Base-by-base conservation (phyloP, 2,329 filamentous ascomycete species). In the Paecilomyces sp. region DNA sequence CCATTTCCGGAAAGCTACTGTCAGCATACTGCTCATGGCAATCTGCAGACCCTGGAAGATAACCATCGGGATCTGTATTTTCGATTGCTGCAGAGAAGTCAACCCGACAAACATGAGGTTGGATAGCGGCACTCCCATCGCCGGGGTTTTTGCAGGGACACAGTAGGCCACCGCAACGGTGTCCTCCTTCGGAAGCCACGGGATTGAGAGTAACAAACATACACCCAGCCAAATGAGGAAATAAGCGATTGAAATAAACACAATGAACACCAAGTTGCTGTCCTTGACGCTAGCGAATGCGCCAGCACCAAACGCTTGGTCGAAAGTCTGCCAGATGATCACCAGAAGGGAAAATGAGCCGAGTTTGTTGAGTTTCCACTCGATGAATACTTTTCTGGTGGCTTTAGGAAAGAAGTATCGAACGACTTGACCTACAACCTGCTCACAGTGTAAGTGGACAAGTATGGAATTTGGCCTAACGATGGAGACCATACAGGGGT, bases 131-230 rank as follows among this genome's bases (percentile, higher is more conserved):
- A 88, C 85, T 0, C 86, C 85, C 64, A 88, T 77, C 5, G 83
- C 84, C 2, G 85, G 84, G 0, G 86, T 87, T 72, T 89, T 89
- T 15, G 85, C 86, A 0, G 86, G 85, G 55, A 84, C 84, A 65
- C 85, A 88, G 70, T 88, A 88, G 65, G 85, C 88, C 18, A 88
- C 82, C 0, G 86, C 84, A 55, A 88, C 80, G 1, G 85, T 82
- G 63, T 88, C 83, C 60, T 81, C 79, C 58, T 79, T 80, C 1
- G 79, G 74, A 70, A 87, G 78, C 71, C 79, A 83, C 34, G 77
- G 71, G 1, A 81, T 70, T 0, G 76, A 77, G 0, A 83, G 72
- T 50, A 71, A 76, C 66, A 85, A 84, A 67, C 83, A 86, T 12
- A 87, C 78, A 0, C 76, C 70, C 0, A 85, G 83, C 41, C 41